phyloP scores from a whole-genome alignment of 2,329 filamentous ascomycete genomes.

The Fusarium denticulatum region DNA sequence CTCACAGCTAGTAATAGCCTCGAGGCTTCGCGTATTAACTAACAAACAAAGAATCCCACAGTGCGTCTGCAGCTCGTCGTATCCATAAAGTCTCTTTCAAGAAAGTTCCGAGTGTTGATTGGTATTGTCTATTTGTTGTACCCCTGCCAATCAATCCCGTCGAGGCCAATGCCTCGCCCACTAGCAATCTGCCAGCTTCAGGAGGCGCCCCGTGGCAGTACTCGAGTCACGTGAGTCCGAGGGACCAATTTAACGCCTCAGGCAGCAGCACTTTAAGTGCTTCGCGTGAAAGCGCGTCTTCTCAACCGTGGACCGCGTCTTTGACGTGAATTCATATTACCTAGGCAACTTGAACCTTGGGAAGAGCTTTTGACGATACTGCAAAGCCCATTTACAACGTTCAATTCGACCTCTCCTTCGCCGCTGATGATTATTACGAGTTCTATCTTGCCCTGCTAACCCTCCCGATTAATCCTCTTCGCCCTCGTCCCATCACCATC shows the following conservation, averaged over 20 bases:
- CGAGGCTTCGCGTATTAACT: constrained; percentile 13
- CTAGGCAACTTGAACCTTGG: constrained; percentile 41
- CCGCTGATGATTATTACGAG: constrained; percentile 4
- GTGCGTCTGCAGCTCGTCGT: constrained; percentile 30
- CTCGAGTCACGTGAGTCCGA: constrained; percentile 45
- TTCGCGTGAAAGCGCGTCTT: constrained; percentile 53
- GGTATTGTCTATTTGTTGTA: constrained; percentile 36
- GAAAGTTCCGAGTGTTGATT: constrained; percentile 26
- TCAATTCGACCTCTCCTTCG: constrained; percentile 14
- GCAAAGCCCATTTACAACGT: constrained; percentile 17
- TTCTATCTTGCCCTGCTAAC: not conserved
- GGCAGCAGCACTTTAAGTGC: constrained; percentile 52
- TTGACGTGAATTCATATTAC: constrained; percentile 48
- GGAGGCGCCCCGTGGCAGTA: constrained; percentile 39
- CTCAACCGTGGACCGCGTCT: constrained; percentile 48
- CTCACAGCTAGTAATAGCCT: constrained; percentile 28
- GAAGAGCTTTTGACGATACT: constrained; percentile 34
- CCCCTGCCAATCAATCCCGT: constrained; percentile 31
- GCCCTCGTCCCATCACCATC: not conserved
- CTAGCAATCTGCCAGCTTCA: constrained; percentile 43
- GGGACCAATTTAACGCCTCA: constrained; percentile 42
- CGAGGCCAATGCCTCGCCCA: constrained; percentile 32
- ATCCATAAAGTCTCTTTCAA: constrained; percentile 28
- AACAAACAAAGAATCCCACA: constrained; percentile 7
- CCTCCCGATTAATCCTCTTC: not conserved